Evolutionary conservation across 2,329 filamentous ascomycete species (phyloP), one percentile per base, ranked within the genome.

Genomic region (Albophoma yamanashiensis): DNA sequence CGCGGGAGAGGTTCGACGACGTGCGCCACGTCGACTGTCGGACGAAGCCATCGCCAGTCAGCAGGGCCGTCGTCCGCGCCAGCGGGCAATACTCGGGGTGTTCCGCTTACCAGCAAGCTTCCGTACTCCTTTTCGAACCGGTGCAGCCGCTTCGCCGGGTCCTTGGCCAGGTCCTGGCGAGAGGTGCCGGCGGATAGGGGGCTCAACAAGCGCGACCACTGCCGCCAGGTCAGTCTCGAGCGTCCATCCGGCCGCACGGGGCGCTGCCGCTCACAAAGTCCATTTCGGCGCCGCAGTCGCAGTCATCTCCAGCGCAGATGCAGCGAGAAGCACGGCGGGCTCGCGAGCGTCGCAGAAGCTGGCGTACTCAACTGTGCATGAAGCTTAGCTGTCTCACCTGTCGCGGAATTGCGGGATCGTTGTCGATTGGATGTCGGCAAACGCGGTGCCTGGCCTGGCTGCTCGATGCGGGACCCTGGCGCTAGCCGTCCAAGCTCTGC

Each of bases 151-250:
- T 83, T 82, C 61, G 83, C 78, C 55, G 85, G 85, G 71, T 88
- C 84, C 68, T 82, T 84, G 61, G 82, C 81, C 63, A 80, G 79
- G 69, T 85, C 83, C 72, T 81, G 84, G 67, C 79, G 79, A 66
- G 82, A 78, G 69, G 71, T 76, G 65, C 78, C 78, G 67, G 81
- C 75, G 66, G 81, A 82, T 67, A 87, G 77, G 69, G 83, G 82
- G 71, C 83, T 85, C 76, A 88, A 76, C 75, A 88, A 78, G 74
- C 85, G 83, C 76, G 84, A 84, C 85, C 85, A 88, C 85, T 88
- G 66, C 38, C 50, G 31, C 22, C 12, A 11, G 31, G 50, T 55
- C 50, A 55, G 50, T 55, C 31, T 22, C 20, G 31, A 8, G 50
- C 50, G n/a, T 52, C 27, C 27, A 52, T 34, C 50, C 50, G 20